phyloP scores from a whole-genome alignment of 805 yeast species.

The Candida pseudofarinosa region DNA sequence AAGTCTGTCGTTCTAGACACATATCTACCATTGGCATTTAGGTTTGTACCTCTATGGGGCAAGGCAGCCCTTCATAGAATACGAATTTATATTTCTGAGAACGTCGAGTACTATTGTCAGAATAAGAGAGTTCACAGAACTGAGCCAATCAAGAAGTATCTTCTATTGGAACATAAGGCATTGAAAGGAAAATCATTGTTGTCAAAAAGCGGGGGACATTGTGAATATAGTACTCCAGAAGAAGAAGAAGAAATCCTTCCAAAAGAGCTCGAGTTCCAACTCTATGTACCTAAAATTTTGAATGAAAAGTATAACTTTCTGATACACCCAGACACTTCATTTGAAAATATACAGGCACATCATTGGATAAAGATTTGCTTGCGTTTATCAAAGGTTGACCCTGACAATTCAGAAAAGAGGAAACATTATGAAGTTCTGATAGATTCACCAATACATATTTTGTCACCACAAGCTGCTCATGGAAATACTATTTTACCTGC shows the following conservation, averaged over 20 bases:
- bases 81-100: slow-evolving; percentile 82
- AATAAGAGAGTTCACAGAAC: slow-evolving; percentile 85
- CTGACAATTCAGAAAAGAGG: slow-evolving; percentile 51
- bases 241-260: slow-evolving; percentile 58
- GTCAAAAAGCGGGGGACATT: slow-evolving; percentile 34
- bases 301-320: slow-evolving; percentile 44
- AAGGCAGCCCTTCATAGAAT: slow-evolving; percentile 84
- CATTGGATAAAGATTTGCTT: slow-evolving; percentile 95
- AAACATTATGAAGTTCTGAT: slow-evolving; percentile 93
- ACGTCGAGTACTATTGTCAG: slow-evolving; percentile 83
- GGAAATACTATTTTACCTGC: slow-evolving; percentile 76
- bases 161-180: slow-evolving; percentile 79
- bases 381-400: slow-evolving; percentile 67
- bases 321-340: slow-evolving; percentile 84
- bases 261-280: slow-evolving; percentile 79
- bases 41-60: slow-evolving; percentile 74
- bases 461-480: slow-evolving; percentile 75
- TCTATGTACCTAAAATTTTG: slow-evolving; percentile 73
- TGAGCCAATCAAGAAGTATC: slow-evolving; percentile 81
- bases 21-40: slow-evolving; percentile 76
- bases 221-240: slow-evolving; percentile 24
- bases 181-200: slow-evolving; percentile 44
- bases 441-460: slow-evolving; percentile 87
- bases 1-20: slow-evolving; percentile 84
- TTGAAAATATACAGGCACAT: slow-evolving; percentile 74